A percentile compares a stretch with the other conserved stretches of the same genome.
phyloP scores from a whole-genome alignment of 2,329 filamentous ascomycete species.

The Thermochaetoides dissita region DNA sequence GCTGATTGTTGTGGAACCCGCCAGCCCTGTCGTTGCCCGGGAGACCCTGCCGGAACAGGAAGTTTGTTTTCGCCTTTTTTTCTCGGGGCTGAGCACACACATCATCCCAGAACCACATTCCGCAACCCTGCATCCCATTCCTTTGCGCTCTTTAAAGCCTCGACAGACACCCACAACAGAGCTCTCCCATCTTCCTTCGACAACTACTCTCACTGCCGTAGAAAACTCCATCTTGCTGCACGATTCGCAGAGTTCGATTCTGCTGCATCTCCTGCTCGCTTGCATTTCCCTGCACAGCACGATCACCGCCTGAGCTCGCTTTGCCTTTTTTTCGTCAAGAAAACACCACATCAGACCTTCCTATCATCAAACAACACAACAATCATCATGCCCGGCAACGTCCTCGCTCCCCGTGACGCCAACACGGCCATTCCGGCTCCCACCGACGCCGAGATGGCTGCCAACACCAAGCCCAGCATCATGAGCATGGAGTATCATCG shows the following conservation, averaged over 20 bases:
- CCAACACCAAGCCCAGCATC: slow-evolving; percentile 38
- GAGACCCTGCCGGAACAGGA: slow-evolving; percentile 12
- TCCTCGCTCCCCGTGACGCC: slow-evolving; percentile 52
- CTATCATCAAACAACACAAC: not conserved
- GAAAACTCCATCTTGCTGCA: too few species aligned
- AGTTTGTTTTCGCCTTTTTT: slow-evolving; percentile 16
- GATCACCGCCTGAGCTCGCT: too few species aligned
- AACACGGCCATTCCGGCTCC: slow-evolving; percentile 36
- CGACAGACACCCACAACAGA: not conserved
- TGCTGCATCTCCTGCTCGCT: too few species aligned
- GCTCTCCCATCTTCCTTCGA: not conserved
- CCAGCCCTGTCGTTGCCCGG: slow-evolving; percentile 15
- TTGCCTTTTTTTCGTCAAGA: too few species aligned
- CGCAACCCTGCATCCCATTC: slow-evolving; percentile 1
- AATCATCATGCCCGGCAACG: slow-evolving; percentile 39
- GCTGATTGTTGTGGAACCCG: too few species aligned
- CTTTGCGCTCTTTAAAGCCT: not conserved
- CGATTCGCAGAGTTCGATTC: too few species aligned
- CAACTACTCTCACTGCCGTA: too few species aligned
- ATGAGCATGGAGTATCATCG: slow-evolving; percentile 68
- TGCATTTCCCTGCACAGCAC: too few species aligned
- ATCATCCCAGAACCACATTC: not conserved
- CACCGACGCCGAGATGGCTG: slow-evolving; percentile 36
- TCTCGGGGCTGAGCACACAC: not conserved
- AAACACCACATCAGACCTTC: too few species aligned